Evolutionary conservation across 352 stramenopile species (phyloP).

Genomic region (Thalassiosira ordinaria): DNA sequence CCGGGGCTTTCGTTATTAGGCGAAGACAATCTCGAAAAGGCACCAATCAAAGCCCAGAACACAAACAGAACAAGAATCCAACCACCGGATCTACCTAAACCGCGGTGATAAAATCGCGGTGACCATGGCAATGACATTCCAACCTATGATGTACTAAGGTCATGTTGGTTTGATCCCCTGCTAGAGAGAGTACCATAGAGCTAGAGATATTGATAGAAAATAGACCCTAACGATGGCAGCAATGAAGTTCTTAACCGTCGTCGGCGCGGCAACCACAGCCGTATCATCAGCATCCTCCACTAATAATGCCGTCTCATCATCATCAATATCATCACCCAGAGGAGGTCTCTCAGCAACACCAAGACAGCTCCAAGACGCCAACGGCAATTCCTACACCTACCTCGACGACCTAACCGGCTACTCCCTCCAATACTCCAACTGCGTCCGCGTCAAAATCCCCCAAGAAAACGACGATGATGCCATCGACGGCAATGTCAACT

Average conservation of each 20-base stretch:
- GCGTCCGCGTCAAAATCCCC: slow-evolving; percentile 57
- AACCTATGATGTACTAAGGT: too few relatives aligned
- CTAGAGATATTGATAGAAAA: too few relatives aligned
- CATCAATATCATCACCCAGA: slow-evolving; percentile 7
- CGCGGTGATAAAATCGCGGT: too few relatives aligned
- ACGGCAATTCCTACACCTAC: slow-evolving; percentile 21
- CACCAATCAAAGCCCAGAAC: too few relatives aligned
- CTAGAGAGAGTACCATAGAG: too few relatives aligned
- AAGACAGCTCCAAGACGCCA: slow-evolving; percentile 19
- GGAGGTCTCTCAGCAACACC: background rate
- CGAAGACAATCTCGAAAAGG: too few relatives aligned
- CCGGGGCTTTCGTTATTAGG: too few relatives aligned
- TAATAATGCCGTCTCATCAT: background rate
- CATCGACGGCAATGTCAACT: slow-evolving; percentile 57
- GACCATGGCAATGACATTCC: too few relatives aligned
- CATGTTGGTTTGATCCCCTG: too few relatives aligned
- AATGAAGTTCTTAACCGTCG: slow-evolving; percentile 11
- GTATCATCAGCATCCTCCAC: background rate
- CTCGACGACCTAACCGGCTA: slow-evolving; percentile 58
- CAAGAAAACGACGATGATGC: slow-evolving; percentile 61
- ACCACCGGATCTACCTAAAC: too few relatives aligned
- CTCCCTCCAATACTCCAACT: slow-evolving; percentile 43
- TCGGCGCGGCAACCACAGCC: background rate
- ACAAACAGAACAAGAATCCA: too few relatives aligned
- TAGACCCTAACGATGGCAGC: background rate